Evolutionary conservation across 768 basidiomycete species (phyloP).

Genomic region (Lactarius vividus): DNA sequence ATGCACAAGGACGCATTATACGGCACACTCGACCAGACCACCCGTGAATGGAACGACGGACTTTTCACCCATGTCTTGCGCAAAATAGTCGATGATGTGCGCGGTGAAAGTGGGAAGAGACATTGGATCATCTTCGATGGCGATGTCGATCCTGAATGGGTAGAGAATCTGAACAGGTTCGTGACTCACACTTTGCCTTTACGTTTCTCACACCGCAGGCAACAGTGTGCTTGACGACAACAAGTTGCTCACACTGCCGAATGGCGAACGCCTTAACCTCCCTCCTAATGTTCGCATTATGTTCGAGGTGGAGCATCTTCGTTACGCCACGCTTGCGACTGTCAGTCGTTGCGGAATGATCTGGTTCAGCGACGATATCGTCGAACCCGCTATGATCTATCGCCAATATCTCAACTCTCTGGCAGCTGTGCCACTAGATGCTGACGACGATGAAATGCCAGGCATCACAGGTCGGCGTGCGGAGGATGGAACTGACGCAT

Average conservation of each 20-base stretch:
- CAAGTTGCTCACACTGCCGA: conserved; percentile 93
- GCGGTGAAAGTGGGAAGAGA: conserved; percentile 92
- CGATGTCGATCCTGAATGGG: conserved; percentile 99
- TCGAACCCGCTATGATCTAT: conserved; percentile 90
- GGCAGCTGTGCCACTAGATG: conserved; percentile 71
- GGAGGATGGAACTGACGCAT: conserved; percentile 49
- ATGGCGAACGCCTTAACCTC: conserved; percentile 95
- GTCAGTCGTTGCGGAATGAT: conserved; percentile 99
- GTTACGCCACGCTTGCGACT: conserved; percentile 95
- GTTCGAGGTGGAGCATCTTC: conserved; percentile 98
- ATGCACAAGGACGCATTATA: conserved; percentile 99
- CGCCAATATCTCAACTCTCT: conserved; percentile 82
- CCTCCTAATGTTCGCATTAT: conserved; percentile 97
- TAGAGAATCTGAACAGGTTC: conserved; percentile 97
- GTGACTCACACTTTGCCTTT: conserved; percentile 24
- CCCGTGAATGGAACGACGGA: conserved; percentile 99
- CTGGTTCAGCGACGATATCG: conserved; percentile 98
- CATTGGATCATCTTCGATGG: conserved; percentile 99
- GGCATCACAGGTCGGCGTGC: conserved; percentile 62
- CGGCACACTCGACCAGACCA: conserved; percentile 94
- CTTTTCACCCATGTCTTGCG: conserved; percentile 96
- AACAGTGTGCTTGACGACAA: conserved; percentile 96
- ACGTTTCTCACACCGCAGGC: conserved; percentile 7
- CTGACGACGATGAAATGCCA: conserved; percentile 78
- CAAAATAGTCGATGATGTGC: conserved; percentile 97